phyloP scores from a whole-genome alignment of 169 alveolate genomes.

The Plasmodium vivax region DNA sequence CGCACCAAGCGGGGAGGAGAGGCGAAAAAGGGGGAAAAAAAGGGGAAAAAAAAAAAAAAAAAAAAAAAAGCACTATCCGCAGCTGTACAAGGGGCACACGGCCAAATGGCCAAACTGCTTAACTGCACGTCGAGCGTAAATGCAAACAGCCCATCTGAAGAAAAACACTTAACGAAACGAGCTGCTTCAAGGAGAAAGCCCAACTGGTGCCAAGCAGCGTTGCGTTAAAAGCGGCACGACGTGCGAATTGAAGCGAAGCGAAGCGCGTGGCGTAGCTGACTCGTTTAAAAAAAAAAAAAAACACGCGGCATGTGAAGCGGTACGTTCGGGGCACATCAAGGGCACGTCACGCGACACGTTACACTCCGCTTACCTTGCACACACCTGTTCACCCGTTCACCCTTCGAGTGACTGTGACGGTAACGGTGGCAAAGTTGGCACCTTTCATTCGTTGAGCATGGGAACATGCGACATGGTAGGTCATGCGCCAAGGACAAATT shows the following conservation, averaged over 20 bases:
- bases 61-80: background rate
- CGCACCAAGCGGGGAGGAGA: background rate
- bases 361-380: background rate
- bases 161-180: background rate
- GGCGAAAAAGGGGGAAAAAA: background rate
- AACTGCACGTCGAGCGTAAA: background rate
- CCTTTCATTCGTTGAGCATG: background rate
- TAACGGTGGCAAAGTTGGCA: background rate
- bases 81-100: too few relatives aligned
- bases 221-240: background rate
- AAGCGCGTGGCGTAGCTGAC: background rate
- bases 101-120: background rate
- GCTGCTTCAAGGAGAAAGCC: background rate
- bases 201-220: background rate
- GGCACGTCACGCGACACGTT: too few relatives aligned
- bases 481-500: background rate
- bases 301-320: background rate
- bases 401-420: background rate
- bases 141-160: background rate
- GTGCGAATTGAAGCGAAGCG: background rate
- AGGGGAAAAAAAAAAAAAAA: background rate
- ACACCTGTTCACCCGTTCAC: background rate
- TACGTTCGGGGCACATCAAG: too few relatives aligned
- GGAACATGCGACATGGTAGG: too few relatives aligned
- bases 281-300: background rate